Base-by-base conservation (phyloP, 495 filamentous ascomycete species). In the Penicillium angulare region DNA sequence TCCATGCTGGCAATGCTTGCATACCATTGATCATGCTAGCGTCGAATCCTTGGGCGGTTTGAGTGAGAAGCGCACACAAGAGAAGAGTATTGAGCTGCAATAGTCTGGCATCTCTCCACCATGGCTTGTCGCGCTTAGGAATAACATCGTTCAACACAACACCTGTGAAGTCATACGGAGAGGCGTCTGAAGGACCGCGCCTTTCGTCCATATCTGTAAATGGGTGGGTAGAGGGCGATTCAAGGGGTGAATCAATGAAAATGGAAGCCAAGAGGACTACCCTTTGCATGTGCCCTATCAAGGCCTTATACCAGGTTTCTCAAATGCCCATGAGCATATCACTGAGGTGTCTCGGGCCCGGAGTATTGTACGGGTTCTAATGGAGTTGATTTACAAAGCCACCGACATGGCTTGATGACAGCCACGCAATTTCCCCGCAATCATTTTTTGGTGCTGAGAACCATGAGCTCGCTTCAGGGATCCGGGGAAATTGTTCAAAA, bases 121-220 rank as follows among this genome's bases (percentile, higher is more conserved):
- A 46, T 10, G 46, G 47, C 24, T 56, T 56, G 18, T 24, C 15
- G 18, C 31, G 29, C 20, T 51, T 46, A 5, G 53, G 53, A 36
- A 50, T 42, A 12, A 56, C 50, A 57, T 57, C 55, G 8, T 48
- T 32, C 9, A 57, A 42, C n/a, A 15, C 27, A 23, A 48, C 16
- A 7, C 51, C 24, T 68, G 59, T 24, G 66, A 73, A 53, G 12
- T 48, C 43, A 27, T 33, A 45, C n/a, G n/a, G n/a, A n/a, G n/a
- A n/a, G n/a, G n/a, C n/a, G n/a, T n/a, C n/a, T 33, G 43, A 27
- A 10, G 7, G 26, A 33, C 31, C 18, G 6, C 3, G 24, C 27
- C 43, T 43, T 29, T 29, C 26, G 26, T 29, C 26, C 26, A 29
- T 29, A 12, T 29, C 26, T 29, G 26, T 29, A 29, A 5, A 5